Percentiles rank a stretch among this genome's conserved stretches.
Evolutionary conservation across 1,284 basidiomycete genomes (phyloP).

Genomic region (Coriolopsis trogii): DNA sequence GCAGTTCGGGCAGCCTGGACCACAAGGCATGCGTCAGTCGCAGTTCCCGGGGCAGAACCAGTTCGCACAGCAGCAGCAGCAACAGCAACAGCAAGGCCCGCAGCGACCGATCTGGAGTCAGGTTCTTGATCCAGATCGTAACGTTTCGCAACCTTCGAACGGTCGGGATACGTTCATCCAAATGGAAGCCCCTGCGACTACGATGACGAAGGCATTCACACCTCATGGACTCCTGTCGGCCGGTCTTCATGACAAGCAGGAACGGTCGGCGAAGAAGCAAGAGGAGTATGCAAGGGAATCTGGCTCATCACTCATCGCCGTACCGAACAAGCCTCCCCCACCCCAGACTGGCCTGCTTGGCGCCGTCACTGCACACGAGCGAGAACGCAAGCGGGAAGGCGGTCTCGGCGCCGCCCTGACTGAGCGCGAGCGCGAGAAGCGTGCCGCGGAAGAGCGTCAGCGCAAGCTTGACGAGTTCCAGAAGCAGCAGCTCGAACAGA

Average conservation of each 20-base stretch:
- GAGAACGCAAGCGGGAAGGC: slow-evolving; percentile 92
- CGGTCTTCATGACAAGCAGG: slow-evolving; percentile 93
- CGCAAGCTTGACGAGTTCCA: slow-evolving; percentile 91
- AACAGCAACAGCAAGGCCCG: slow-evolving; percentile 49
- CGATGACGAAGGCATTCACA: slow-evolving; percentile 90
- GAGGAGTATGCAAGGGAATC: slow-evolving; percentile 91
- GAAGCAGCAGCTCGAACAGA: slow-evolving; percentile 85
- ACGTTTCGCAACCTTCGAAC: slow-evolving; percentile 40
- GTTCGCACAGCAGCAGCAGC: slow-evolving; percentile 4
- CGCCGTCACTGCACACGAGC: slow-evolving; percentile 93
- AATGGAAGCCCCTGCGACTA: slow-evolving; percentile 72
- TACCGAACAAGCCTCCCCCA: slow-evolving; percentile 92
- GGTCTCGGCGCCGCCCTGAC: slow-evolving; percentile 94
- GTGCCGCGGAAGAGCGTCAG: slow-evolving; percentile 88
- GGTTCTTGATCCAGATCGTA: slow-evolving; percentile 74
- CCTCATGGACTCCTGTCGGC: slow-evolving; percentile 94
- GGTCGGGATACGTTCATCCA: slow-evolving; percentile 78
- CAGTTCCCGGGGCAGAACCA: slow-evolving; percentile 26
- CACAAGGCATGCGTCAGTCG: slow-evolving; percentile 32
- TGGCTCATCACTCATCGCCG: slow-evolving; percentile 90
- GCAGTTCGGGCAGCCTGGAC: slow-evolving; percentile 25
- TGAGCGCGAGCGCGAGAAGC: slow-evolving; percentile 91
- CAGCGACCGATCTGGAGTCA: slow-evolving; percentile 83
- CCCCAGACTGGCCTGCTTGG: slow-evolving; percentile 96
- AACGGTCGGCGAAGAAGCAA: slow-evolving; percentile 92